phyloP scores from a whole-genome alignment of 2,329 filamentous ascomycete genomes.

The Exserohilum turcica region DNA sequence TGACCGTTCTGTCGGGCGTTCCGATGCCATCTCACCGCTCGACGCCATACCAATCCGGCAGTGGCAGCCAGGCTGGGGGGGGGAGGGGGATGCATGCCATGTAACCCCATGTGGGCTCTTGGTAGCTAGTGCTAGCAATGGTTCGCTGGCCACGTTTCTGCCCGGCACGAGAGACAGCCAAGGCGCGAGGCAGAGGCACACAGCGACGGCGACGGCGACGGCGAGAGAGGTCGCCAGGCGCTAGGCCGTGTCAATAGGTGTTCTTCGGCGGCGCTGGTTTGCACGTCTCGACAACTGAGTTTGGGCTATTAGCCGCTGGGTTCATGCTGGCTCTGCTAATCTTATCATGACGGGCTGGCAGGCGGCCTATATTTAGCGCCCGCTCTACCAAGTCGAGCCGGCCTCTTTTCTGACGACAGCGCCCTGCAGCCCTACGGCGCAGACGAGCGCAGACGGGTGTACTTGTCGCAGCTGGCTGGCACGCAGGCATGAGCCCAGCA shows the following conservation, averaged over 20 bases:
- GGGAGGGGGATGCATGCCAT: constrained; percentile 21
- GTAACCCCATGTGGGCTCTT: constrained; percentile 19
- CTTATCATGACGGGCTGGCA: constrained; percentile 16
- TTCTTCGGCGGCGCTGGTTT: constrained; percentile 3
- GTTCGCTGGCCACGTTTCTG: constrained; percentile 5
- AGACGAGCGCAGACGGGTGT: constrained; percentile 13
- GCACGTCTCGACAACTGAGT: background rate
- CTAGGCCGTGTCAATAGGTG: constrained; percentile 1
- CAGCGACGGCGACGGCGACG: too few species aligned
- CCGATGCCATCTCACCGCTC: constrained; percentile 29
- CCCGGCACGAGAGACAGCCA: constrained; percentile 4
- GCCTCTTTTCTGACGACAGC: too few species aligned
- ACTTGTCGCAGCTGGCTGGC: too few species aligned
- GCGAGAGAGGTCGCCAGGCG: too few species aligned
- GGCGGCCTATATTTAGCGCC: constrained; percentile 38
- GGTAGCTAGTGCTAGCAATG: constrained; percentile 1
- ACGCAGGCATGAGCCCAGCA: constrained; percentile 13
- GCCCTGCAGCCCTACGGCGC: constrained; percentile 35
- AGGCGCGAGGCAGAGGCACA: too few species aligned
- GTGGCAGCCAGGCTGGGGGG: constrained; percentile 2
- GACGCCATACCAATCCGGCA: constrained; percentile 14
- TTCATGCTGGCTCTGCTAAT: constrained; percentile 16
- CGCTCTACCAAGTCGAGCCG: too few species aligned
- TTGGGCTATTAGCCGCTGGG: constrained; percentile 15
- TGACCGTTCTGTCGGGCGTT: constrained; percentile 23